phyloP scores from a whole-genome alignment of 108 stramenopile genomes.

The Pseudonitzschia pungens region DNA sequence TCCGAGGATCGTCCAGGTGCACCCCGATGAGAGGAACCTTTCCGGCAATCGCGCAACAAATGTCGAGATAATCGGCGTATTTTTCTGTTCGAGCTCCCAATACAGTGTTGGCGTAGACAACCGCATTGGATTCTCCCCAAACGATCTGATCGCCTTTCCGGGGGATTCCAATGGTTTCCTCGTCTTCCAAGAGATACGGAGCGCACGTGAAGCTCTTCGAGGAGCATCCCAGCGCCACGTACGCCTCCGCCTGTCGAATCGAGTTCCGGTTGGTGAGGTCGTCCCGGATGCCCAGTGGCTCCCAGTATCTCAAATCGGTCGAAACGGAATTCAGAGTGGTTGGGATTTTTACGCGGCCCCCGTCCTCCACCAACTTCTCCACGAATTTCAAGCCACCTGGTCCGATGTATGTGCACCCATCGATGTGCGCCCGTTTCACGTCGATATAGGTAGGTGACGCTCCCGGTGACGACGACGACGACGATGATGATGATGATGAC shows the following conservation, averaged over 20 bases:
- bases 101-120: slow-evolving; percentile 78
- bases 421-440: slow-evolving; percentile 67
- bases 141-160: slow-evolving; percentile 49
- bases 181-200: slow-evolving; percentile 63
- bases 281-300: slow-evolving; percentile 55
- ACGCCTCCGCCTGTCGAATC: slow-evolving; percentile 66
- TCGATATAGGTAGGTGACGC: slow-evolving; percentile 32
- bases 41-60: slow-evolving; percentile 75
- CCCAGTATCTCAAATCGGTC: slow-evolving; percentile 68
- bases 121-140: slow-evolving; percentile 87
- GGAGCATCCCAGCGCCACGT: slow-evolving; percentile 67
- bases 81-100: slow-evolving; percentile 83
- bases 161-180: slow-evolving; percentile 9
- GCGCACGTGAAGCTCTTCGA: slow-evolving; percentile 77
- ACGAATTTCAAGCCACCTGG: slow-evolving; percentile 69
- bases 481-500: no score
- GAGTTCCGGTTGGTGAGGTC: slow-evolving; percentile 41
- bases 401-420: slow-evolving; percentile 86
- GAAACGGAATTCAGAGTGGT: slow-evolving; percentile 83
- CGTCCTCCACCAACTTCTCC: slow-evolving; percentile 54
- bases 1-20: slow-evolving; percentile 54
- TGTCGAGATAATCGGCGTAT: slow-evolving; percentile 88
- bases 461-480: no score
- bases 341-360: slow-evolving; percentile 63
- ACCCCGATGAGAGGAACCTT: slow-evolving; percentile 60